Evolutionary conservation across 768 basidiomycete species (phyloP).

Genomic region (Pholiota microspora): DNA sequence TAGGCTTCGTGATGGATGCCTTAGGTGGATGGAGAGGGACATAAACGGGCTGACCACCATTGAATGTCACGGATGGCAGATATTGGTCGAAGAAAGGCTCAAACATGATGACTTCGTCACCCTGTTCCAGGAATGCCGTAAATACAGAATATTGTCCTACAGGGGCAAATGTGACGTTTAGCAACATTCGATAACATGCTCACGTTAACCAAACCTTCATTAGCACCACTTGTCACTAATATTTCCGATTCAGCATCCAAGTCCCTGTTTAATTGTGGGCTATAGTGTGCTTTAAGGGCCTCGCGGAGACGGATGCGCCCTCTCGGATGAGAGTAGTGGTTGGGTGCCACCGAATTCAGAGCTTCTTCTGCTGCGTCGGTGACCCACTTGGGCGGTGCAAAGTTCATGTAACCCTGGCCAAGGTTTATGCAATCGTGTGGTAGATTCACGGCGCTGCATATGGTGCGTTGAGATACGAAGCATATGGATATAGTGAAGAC

Average conservation of each 20-base stretch:
- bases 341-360: constrained; percentile 55
- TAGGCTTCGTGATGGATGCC: constrained; percentile 40
- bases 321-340: constrained; percentile 91
- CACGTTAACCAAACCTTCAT: constrained; percentile 69
- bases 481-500: constrained; percentile 19
- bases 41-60: constrained; percentile 89
- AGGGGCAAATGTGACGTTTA: background rate
- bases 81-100: constrained; percentile 99
- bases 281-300: constrained; percentile 82
- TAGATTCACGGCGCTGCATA: constrained; percentile 74
- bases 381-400: constrained; percentile 80
- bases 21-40: constrained; percentile 93
- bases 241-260: constrained; percentile 88
- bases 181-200: background rate
- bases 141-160: constrained; percentile 93
- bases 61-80: constrained; percentile 89
- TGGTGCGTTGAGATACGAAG: constrained; percentile 5
- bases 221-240: constrained; percentile 93
- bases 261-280: constrained; percentile 61
- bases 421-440: constrained; percentile 94
- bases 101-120: constrained; percentile 98
- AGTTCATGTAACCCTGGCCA: constrained; percentile 95
- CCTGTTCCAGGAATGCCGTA: constrained; percentile 85
- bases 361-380: constrained; percentile 71
- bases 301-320: constrained; percentile 85